These are phyloP conservation scores for Apiospora saccharicola DNA, from an alignment of 2,329 filamentous ascomycete species.

Conservation along the genomic window DNA sequence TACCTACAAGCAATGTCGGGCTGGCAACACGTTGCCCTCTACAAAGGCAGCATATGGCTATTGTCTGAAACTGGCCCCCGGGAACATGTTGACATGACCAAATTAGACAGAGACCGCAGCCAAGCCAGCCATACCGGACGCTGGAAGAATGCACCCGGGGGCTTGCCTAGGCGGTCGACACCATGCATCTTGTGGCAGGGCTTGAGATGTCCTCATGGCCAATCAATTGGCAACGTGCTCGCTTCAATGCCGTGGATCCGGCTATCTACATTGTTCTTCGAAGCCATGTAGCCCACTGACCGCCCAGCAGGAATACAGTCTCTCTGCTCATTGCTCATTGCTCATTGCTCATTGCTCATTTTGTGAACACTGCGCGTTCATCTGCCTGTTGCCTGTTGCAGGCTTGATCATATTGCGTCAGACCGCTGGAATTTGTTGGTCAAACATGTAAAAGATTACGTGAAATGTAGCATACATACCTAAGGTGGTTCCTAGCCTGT, in stretches of 20 bases:
- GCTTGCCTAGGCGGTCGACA: neutral
- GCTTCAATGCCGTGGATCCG: neutral
- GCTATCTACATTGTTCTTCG: neutral
- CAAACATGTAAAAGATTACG: neutral
- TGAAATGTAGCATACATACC: neutral
- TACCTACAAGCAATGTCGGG: neutral
- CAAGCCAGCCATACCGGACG: neutral
- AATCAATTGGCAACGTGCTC: conserved; percentile 22
- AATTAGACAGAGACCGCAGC: neutral
- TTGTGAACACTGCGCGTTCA: neutral
- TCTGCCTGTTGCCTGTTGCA: neutral
- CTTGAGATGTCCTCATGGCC: conserved; percentile 16
- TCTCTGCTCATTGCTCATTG: conserved; percentile 6
- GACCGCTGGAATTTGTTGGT: neutral
- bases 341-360: conserved; percentile 2
- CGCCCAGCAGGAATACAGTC: neutral
- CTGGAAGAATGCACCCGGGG: neutral
- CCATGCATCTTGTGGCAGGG: conserved; percentile 3
- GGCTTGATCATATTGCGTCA: neutral
- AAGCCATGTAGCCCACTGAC: conserved; percentile 1
- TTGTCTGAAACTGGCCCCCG: neutral
- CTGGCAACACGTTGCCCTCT: neutral
- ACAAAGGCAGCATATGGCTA: neutral
- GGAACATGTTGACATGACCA: neutral
- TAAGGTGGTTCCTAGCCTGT: neutral